phyloP scores from a whole-genome alignment of 805 yeast genomes.

The Groenewaldozyma tartarivorans region DNA sequence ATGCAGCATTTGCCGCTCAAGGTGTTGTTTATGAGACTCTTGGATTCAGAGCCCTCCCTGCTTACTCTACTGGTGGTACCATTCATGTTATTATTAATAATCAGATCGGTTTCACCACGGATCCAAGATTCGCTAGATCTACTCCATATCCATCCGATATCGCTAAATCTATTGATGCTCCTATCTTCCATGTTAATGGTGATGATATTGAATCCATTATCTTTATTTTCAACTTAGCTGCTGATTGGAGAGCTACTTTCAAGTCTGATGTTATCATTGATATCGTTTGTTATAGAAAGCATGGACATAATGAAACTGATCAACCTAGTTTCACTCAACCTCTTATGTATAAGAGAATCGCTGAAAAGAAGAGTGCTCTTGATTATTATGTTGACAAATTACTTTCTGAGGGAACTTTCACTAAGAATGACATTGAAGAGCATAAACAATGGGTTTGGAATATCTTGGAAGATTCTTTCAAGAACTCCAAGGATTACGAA shows the following conservation, averaged over 20 bases:
- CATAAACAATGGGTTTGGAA: constrained; percentile 98
- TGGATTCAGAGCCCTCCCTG: constrained; percentile 89
- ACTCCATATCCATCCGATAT: constrained; percentile 97
- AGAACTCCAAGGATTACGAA: constrained; percentile 77
- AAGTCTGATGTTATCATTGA: constrained; percentile 94
- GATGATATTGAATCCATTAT: constrained; percentile 94
- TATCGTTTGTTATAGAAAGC: constrained; percentile 95
- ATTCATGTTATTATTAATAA: constrained; percentile 92
- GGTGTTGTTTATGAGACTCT: constrained; percentile 98
- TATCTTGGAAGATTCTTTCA: constrained; percentile 80
- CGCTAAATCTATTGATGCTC: constrained; percentile 94
- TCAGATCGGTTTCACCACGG: constrained; percentile 99
- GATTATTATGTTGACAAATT: constrained; percentile 77
- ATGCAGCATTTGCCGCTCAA: constrained; percentile 97
- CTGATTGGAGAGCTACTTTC: constrained; percentile 97
- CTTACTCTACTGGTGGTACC: constrained; percentile 97
- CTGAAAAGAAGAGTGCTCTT: constrained; percentile 79
- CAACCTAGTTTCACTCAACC: constrained; percentile 99
- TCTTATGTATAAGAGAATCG: constrained; percentile 86
- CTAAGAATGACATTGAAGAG: constrained; percentile 83
- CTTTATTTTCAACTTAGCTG: constrained; percentile 89
- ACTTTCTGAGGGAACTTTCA: constrained; percentile 78
- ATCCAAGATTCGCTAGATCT: constrained; percentile 94
- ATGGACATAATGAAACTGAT: constrained; percentile 99
- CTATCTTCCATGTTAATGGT: constrained; percentile 98